These are phyloP conservation scores for Cinnamomum micranthum DNA, from an alignment of 164 flowering plant species.

Conservation along the genomic window DNA sequence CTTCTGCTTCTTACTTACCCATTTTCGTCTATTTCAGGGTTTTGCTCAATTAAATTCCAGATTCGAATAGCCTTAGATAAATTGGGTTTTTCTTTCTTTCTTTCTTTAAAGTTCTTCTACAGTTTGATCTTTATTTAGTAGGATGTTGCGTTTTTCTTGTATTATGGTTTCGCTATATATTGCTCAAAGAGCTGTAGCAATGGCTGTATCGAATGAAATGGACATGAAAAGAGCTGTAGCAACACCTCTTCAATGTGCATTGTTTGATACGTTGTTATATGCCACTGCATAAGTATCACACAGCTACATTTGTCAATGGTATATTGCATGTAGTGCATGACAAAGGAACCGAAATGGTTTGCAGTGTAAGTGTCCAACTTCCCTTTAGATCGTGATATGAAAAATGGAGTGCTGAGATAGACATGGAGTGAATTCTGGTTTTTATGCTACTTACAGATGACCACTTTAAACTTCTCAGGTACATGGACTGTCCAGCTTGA, in stretches of 20 bases:
- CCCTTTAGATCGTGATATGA: not conserved
- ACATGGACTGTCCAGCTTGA: constrained; percentile 18
- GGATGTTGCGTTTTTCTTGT: not conserved
- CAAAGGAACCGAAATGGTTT: not conserved
- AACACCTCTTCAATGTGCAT: not conserved
- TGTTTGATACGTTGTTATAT: not conserved
- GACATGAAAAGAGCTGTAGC: no score
- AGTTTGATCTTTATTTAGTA: not conserved
- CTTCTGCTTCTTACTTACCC: not conserved
- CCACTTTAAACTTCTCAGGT: constrained; percentile 18
- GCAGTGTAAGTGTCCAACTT: not conserved
- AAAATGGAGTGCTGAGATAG: not conserved
- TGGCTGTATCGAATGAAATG: not conserved
- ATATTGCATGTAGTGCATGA: not conserved
- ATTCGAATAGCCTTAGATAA: not conserved
- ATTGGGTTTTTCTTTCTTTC: not conserved
- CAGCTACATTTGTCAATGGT: not conserved
- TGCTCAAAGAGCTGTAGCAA: no score
- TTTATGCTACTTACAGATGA: not conserved
- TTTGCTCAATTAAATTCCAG: not conserved
- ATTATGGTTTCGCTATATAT: not conserved
- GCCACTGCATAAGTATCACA: not conserved
- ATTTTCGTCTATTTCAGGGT: not conserved
- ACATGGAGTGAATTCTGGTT: not conserved
- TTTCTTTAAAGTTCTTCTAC: not conserved